Evolutionary conservation across 129 eudicot genomes (phyloP), one percentile per base, ranked within the genome.

Genomic region (Heracleum sosnowskyi): DNA sequence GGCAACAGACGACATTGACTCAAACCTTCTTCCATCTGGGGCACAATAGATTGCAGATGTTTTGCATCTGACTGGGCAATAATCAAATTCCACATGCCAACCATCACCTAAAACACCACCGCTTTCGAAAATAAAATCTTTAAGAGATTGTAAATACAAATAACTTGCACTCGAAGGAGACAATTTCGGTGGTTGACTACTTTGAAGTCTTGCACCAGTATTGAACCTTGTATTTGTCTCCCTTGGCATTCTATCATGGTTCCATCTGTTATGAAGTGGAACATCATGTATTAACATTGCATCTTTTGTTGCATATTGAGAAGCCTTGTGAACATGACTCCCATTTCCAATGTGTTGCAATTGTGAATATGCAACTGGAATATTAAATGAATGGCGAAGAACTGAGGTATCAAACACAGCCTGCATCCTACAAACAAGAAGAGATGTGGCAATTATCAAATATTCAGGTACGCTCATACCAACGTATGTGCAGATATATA

Each of bases 21-120:
- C 85, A 69, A 87, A 84, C 80, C 74, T 87, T 36, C 86, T 89
- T 49, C 94, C 98, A 80, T 93, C 92, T 37, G 98, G 98, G 16
- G 94, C 86, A 81, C 86, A 78, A 69, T 87, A 93, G 47, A 89
- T 79, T 34, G 94, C 86, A 87, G 71, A 87, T 33, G 83, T 84
- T 62, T 89, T 87, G 73, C 81, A 77, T 28, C 76, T 81, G 51
- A 57, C 82, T 33, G 81, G 74, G 5, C 89, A 85, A 64, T 75
- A 89, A 66, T 81, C 86, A 80, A 93, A 93, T 80, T 93, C 91
- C 33, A 90, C 98, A 78, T 20, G 82, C 98, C 98, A 93, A 77
- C 94, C 96, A 70, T 89, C 92, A 72, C 82, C 89, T 69, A 93
- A 35, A 33, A 84, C 57, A 60, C 96, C 89, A 73, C 78, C 79